These are phyloP conservation scores for Aplosporella prunicola DNA, from an alignment of 2,329 filamentous ascomycete species.

Conservation along the genomic window DNA sequence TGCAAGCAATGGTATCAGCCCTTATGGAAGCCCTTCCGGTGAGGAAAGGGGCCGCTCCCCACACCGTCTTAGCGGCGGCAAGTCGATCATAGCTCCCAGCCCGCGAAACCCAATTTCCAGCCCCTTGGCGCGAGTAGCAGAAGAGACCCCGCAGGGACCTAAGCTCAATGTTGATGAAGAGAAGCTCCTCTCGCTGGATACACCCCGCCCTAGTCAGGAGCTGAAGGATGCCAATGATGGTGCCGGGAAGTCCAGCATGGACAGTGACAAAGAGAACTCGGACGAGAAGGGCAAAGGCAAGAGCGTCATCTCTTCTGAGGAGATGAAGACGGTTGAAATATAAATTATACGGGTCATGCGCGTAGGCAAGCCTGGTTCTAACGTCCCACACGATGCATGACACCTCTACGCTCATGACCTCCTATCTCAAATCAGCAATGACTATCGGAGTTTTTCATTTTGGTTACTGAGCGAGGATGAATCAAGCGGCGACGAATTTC, in stretches of 20 bases:
- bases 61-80: constrained; percentile 55
- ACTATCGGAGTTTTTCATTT: too few relatives aligned
- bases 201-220: constrained; percentile 31
- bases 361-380: too few relatives aligned
- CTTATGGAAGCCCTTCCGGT: constrained; percentile 54
- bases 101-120: constrained; percentile 59
- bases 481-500: constrained; percentile 5
- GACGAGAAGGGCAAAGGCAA: constrained; percentile 19
- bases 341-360: constrained; percentile 15
- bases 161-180: constrained; percentile 30
- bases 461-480: too few relatives aligned
- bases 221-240: constrained; percentile 16
- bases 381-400: too few relatives aligned
- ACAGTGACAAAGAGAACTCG: constrained; percentile 30
- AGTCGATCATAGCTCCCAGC: constrained; percentile 43
- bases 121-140: constrained; percentile 64
- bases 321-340: constrained; percentile 43
- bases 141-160: constrained; percentile 46
- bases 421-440: too few relatives aligned
- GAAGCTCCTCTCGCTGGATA: constrained; percentile 35
- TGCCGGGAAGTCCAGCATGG: constrained; percentile 22
- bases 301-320: constrained; percentile 19
- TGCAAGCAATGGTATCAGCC: constrained; percentile 37
- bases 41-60: constrained; percentile 59
- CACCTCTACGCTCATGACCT: too few relatives aligned